These are phyloP conservation scores for Rhodotorula glutinis DNA, from an alignment of 1,284 basidiomycete genomes.

Conservation along the genomic window DNA sequence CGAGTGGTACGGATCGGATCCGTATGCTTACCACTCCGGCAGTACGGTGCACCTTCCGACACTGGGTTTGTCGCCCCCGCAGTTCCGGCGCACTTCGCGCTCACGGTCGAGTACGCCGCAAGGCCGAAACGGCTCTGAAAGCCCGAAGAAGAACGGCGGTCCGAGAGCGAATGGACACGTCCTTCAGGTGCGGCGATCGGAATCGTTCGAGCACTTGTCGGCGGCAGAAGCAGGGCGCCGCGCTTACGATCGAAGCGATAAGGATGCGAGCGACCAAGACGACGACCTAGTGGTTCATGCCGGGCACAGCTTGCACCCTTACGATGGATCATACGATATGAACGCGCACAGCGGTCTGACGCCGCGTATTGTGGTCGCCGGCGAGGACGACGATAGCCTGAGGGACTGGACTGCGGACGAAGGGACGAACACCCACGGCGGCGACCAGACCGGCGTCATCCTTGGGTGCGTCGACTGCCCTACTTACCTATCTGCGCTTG, in stretches of 20 bases:
- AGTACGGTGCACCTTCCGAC: slow-evolving; percentile 19
- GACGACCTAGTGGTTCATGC: not conserved
- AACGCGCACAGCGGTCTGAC: not conserved
- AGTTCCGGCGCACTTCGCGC: not conserved
- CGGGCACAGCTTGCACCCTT: not conserved
- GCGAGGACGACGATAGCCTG: slow-evolving; percentile 6
- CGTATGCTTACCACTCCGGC: slow-evolving; percentile 10
- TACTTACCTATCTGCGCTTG: not conserved
- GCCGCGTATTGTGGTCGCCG: slow-evolving; percentile 22
- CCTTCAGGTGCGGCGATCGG: slow-evolving; percentile 34
- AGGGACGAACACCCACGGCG: slow-evolving; percentile 51
- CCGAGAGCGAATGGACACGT: no score
- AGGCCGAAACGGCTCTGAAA: not conserved
- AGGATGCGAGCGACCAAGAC: not conserved
- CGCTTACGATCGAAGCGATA: not conserved
- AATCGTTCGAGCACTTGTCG: slow-evolving; percentile 21
- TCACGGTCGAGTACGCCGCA: not conserved
- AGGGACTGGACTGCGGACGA: slow-evolving; percentile 14
- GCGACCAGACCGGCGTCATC: slow-evolving; percentile 83
- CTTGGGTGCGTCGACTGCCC: slow-evolving; percentile 48
- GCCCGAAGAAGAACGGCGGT: not conserved
- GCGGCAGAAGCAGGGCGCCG: not conserved
- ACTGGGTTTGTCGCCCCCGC: not conserved
- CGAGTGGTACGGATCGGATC: slow-evolving; percentile 10
- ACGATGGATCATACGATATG: not conserved